Evolutionary conservation across 345 rosid species (phyloP), one percentile per base, ranked within the genome.

Genomic region (Camelina sativa): DNA sequence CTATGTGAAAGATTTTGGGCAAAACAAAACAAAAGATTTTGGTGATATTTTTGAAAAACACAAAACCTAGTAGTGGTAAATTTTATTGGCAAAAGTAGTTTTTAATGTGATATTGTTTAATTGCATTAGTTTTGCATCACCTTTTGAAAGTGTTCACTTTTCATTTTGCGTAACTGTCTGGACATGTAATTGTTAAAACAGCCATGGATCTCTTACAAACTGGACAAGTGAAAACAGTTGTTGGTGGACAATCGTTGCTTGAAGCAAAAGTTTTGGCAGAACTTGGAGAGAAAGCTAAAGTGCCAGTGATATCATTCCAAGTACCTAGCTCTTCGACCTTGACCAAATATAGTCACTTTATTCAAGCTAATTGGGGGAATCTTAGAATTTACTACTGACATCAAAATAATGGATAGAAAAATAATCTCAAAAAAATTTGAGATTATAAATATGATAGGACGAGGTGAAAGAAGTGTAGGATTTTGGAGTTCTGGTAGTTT

Each of bases 391-490:
- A 20, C 22, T 20, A 20, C 22, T 20, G 79, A 72, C 28, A 62
- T 79, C 67, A 69, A 61, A 30, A 25, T 76, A 40, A 32, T 32
- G 2, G 46, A 72, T n/a, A 74, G 68, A 9, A 59, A 59, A 19
- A n/a, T 63, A 30, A 4, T 41, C 38, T 56, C 80, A n/a, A 15
- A 22, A 6, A 54, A 53, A 6, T 72, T 71, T 58, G 84, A 78
- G 32, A 72, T 80, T 8, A 51, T 83, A 10, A 83, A 80, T 72
- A 52, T 77, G 28, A 54, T 74, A 3, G 75, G 74, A 6, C 69
- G 67, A 12, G 64, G 60, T 41, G 76, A 47, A 10, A 78, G 69
- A 66, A 62, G 35, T 40, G 63, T 83, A 28, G 84, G 73, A 57
- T 64, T 67, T 25, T 79, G 79, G 71, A 65, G 54, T 8, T 70